A percentile compares a stretch with the other conserved stretches of the same genome.
These are phyloP conservation scores for Desmodesmus armatus DNA, from an alignment of 139 green algal species.

Conservation along the genomic window DNA sequence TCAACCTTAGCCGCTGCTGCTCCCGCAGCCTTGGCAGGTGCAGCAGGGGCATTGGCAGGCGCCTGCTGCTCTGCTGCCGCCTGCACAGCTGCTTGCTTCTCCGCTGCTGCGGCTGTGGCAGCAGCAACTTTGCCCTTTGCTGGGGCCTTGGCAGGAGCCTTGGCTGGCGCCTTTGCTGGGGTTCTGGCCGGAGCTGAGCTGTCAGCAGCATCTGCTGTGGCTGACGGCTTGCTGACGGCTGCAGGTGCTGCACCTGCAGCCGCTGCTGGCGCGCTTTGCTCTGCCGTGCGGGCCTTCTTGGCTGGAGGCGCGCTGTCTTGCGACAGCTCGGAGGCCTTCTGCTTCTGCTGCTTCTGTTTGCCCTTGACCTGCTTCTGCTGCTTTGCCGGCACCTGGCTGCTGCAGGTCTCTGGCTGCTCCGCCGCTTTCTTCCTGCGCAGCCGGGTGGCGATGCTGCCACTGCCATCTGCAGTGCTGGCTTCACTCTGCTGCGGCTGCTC, in stretches of 20 bases:
- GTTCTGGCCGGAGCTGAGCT: too few relatives aligned
- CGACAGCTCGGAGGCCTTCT: too few relatives aligned
- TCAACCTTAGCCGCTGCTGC: neutral
- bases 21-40: neutral
- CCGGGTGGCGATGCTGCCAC: neutral
- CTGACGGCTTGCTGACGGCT: neutral
- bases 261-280: neutral
- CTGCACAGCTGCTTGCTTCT: too few relatives aligned
- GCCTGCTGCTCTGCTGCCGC: too few relatives aligned
- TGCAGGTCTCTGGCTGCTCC: neutral
- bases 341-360: neutral
- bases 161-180: too few relatives aligned
- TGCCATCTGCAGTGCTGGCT: neutral
- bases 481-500: neutral
- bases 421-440: neutral
- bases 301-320: too few relatives aligned
- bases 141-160: too few relatives aligned
- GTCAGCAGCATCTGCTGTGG: too few relatives aligned
- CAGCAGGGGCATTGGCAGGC: too few relatives aligned
- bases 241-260: neutral
- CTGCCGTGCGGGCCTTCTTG: too few relatives aligned
- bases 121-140: neutral
- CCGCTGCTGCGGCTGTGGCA: neutral
- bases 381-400: neutral
- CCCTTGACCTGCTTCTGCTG: neutral